A percentile compares a stretch with the other conserved stretches of the same genome.
These are phyloP conservation scores for Phytopythium litorale DNA, from an alignment of 352 stramenopile genomes.

Conservation along the genomic window DNA sequence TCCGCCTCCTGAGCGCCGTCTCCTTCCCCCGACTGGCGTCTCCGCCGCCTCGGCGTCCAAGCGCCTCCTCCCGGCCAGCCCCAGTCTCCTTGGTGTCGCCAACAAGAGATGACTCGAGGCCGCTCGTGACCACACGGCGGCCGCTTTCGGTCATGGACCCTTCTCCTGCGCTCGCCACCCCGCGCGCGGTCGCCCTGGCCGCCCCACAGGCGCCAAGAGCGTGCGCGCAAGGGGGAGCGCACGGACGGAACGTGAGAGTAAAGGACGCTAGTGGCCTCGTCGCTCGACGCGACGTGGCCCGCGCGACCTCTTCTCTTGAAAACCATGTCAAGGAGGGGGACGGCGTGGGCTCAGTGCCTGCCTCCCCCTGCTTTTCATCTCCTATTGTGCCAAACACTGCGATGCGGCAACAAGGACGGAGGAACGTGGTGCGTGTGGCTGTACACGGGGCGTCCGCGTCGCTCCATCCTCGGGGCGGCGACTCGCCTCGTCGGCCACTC, in stretches of 20 bases:
- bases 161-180: slow-evolving; percentile 35
- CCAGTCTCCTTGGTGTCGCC: slow-evolving; percentile 5
- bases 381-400: slow-evolving; percentile 50
- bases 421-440: slow-evolving; percentile 82
- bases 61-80: background rate
- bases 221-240: slow-evolving; percentile 9
- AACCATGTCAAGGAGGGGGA: slow-evolving; percentile 52
- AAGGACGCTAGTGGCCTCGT: slow-evolving; percentile 22
- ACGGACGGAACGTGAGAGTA: slow-evolving; percentile 87
- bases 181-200: background rate
- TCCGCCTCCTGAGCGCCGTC: slow-evolving; percentile 8
- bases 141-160: slow-evolving; percentile 31
- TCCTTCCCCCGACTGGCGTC: background rate
- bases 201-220: background rate
- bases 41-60: background rate
- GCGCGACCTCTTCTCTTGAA: slow-evolving; percentile 79
- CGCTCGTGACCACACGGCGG: background rate
- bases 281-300: background rate
- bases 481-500: slow-evolving; percentile 37
- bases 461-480: background rate
- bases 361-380: slow-evolving; percentile 42
- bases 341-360: slow-evolving; percentile 3
- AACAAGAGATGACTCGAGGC: slow-evolving; percentile 6
- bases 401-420: slow-evolving; percentile 61
- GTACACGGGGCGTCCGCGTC: slow-evolving; percentile 4